Evolutionary conservation across 176 grass and related monocot genomes (phyloP), one percentile per base, ranked within the genome.

Genomic region (Oryza rufipogon): DNA sequence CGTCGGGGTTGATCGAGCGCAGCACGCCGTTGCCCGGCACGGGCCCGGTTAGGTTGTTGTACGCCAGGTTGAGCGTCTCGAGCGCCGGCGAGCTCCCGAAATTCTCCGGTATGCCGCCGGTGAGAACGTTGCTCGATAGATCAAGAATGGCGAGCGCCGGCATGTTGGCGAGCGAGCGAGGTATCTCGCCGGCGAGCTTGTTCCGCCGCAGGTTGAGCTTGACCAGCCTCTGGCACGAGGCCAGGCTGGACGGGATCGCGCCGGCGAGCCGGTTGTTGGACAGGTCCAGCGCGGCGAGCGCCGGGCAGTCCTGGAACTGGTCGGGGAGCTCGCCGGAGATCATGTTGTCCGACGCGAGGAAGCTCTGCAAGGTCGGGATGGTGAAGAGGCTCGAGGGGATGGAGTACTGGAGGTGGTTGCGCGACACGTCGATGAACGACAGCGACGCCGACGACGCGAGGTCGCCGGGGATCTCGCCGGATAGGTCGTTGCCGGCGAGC

Each of bases 41-140:
- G 0, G 83, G 87, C 0, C 96, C 96, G 0, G 91, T 91, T 32
- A 98, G 87, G 71, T 98, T 95, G 73, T 95, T 98, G 89, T 95
- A 87, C 1, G 96, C 86, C 49, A 98, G 83, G 79, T 95, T 93
- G 33, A 95, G 87, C 39, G 96, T 93, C 80, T 98, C 96, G 26
- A 98, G 87, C 32, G 96, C 96, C 64, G 96, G 93, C 42, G 93
- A 95, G 78, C 87, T 93, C 46, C 96, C 96, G 41, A 98, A 98
- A n/a, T 93, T 98, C 20, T 93, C 91, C 41, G 96, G 96, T 28
- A 98, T 95, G 64, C 68, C 38, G 6, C 96, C 96, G 11, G 85
- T 88, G 42, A 98, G 23, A n/a, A 89, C 75, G 74, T 98, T 98
- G 56, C 67, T 90, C 22, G 96, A 98, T 30, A 98, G 41, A 19